Evolutionary conservation across 306 rosid genomes (phyloP), one percentile per base, ranked within the genome.

Genomic region (Betula pendula): DNA sequence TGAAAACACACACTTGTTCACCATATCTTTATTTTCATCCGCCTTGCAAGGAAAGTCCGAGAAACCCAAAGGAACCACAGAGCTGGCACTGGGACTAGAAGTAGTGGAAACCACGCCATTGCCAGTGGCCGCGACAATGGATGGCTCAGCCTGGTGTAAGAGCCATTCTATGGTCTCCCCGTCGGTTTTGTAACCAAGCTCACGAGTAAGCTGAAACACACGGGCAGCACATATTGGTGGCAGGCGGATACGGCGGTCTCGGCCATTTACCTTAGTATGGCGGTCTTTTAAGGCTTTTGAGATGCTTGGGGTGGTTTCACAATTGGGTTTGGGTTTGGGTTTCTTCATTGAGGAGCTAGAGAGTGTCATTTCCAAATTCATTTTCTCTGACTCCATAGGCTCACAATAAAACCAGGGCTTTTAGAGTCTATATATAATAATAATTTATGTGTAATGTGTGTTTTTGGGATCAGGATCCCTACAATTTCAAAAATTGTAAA

Each of bases 131-230:
- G 74, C 80, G 17, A 56, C 20, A 68, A 80, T 56, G 51, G 91
- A 79, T 0, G 90, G 87, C 20, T 80, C 76, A 5, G 90, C 91
- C 6, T 90, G 75, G 40, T 76, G 77, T 15, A 87, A 78, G 50
- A 90, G 87, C 90, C 90, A 90, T 68, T 53, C 85, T n/a, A 87
- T 74, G 62, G 91, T 87, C 76, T 84, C 82, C 3, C 94, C 91
- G 2, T 84, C 74, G 11, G 84, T 84, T 58, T 81, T 81, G 70
- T 73, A 66, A 12, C 89, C 89, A 1, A 90, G 85, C 82, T 82
- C 87, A 0, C 56, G 45, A 4, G 90, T 87, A 66, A 90, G 90
- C 50, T 88, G 83, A 75, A 80, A 84, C 40, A 87, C 45, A 0
- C 84, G 72, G 2, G 91, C 85, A 25, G 90, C 90, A 0, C 94